phyloP scores from a whole-genome alignment of 140 eudicot genomes.

The Erigeron philadelphicus region DNA sequence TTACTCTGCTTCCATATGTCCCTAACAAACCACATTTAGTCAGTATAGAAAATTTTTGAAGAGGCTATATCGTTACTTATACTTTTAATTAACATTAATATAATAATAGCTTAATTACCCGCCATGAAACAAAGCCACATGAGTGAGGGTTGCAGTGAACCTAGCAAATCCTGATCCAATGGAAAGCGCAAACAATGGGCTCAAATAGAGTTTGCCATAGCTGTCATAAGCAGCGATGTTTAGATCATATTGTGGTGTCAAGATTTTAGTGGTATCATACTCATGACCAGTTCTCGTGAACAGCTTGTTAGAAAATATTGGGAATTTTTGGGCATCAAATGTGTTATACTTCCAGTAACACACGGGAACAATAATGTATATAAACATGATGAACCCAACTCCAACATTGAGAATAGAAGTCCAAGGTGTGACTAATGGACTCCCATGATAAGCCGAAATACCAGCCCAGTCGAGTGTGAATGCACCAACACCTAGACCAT shows the following conservation, averaged over 20 bases:
- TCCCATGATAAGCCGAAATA: slow-evolving; percentile 87
- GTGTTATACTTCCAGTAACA: slow-evolving; percentile 93
- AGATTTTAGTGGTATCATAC: slow-evolving; percentile 67
- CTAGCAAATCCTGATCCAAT: slow-evolving; percentile 94
- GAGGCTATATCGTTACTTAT: background rate
- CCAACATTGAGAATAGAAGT: slow-evolving; percentile 73
- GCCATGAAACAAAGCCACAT: slow-evolving; percentile 83
- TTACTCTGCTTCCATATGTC: slow-evolving; percentile 91
- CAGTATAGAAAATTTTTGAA: background rate
- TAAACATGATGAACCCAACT: slow-evolving; percentile 73
- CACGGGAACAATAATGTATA: slow-evolving; percentile 76
- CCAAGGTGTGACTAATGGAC: slow-evolving; percentile 93
- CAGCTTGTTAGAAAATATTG: slow-evolving; percentile 70
- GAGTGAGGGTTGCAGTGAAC: slow-evolving; percentile 86
- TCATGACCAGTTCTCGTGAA: slow-evolving; percentile 63
- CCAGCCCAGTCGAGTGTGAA: slow-evolving; percentile 98
- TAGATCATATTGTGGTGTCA: slow-evolving; percentile 77
- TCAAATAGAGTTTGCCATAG: slow-evolving; percentile 78
- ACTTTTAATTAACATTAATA: background rate
- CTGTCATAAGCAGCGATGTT: slow-evolving; percentile 62
- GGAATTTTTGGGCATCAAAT: slow-evolving; percentile 79
- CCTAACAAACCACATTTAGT: slow-evolving; percentile 23
- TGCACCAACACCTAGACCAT: slow-evolving; percentile 88
- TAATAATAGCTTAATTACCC: slow-evolving; percentile 37
- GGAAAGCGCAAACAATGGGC: slow-evolving; percentile 90